Conservation (phyloP, 768 basidiomycete species). For the Hygrophorus russula region DNA sequence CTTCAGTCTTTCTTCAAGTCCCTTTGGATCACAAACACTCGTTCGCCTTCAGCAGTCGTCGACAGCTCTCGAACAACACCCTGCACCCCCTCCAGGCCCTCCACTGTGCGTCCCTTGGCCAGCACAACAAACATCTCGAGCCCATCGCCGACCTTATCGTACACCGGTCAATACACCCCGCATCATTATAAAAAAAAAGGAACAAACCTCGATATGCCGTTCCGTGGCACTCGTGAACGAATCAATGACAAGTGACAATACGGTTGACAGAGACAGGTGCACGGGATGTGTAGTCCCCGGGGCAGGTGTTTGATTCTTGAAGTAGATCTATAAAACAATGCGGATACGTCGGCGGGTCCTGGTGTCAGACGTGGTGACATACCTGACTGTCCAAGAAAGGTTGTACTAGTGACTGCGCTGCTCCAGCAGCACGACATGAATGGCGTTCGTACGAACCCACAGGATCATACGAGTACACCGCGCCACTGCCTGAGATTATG, state of each 20-base stretch:
- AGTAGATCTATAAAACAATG: constrained; percentile 66
- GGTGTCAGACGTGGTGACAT: constrained; percentile 8
- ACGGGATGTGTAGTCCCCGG: constrained; percentile 64
- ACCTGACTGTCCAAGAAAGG: constrained; percentile 99
- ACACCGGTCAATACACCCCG: constrained; percentile 9
- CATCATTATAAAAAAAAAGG: constrained; percentile 4
- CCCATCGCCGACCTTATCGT: constrained; percentile 79
- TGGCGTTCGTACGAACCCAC: constrained; percentile 98
- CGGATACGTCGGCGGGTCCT: constrained; percentile 12
- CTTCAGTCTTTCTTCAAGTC: constrained; percentile 87
- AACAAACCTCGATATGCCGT: constrained; percentile 84
- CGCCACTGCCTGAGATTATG: constrained; percentile 62
- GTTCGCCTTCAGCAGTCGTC: constrained; percentile 50
- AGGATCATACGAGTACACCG: constrained; percentile 99
- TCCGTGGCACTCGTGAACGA: constrained; percentile 97
- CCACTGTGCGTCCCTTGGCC: constrained; percentile 50
- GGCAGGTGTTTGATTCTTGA: constrained; percentile 84
- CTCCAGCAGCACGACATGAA: constrained; percentile 91
- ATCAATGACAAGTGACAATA: constrained; percentile 84
- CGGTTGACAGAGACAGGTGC: constrained; percentile 71
- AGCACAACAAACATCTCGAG: constrained; percentile 87
- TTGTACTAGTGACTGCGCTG: constrained; percentile 89
- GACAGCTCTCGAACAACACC: constrained; percentile 53
- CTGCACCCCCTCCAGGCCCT: constrained; percentile 42
- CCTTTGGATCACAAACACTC: constrained; percentile 63